These are phyloP conservation scores for Vanrija sp. DNA, from an alignment of 1,284 basidiomycete genomes.

Conservation along the genomic window DNA sequence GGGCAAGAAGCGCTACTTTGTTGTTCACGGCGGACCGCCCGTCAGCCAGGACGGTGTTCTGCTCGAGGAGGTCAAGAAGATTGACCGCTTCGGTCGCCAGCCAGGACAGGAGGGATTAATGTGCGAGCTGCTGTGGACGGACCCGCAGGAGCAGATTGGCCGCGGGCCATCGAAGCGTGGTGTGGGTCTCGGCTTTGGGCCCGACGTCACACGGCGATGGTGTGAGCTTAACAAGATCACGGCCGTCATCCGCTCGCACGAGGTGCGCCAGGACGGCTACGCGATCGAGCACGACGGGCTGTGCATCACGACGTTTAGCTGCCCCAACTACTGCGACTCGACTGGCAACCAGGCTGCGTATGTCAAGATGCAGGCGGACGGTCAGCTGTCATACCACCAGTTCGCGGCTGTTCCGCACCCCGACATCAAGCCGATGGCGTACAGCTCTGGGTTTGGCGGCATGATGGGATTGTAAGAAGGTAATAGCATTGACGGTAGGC, in stretches of 20 bases:
- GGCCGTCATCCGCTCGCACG: slow-evolving; percentile 90
- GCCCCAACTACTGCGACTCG: slow-evolving; percentile 50
- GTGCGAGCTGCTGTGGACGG: slow-evolving; percentile 87
- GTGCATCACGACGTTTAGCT: slow-evolving; percentile 50
- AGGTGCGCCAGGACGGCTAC: slow-evolving; percentile 78
- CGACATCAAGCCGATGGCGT: slow-evolving; percentile 89
- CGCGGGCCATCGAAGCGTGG: slow-evolving; percentile 95
- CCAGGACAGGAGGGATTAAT: slow-evolving; percentile 94
- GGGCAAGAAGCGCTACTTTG: slow-evolving; percentile 84
- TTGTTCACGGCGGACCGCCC: slow-evolving; percentile 86
- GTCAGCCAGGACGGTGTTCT: slow-evolving; percentile 93
- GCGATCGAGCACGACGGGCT: slow-evolving; percentile 57
- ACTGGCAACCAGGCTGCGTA: slow-evolving; percentile 53
- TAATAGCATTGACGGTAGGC: not conserved
- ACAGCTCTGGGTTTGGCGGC: slow-evolving; percentile 53
- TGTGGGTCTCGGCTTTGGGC: slow-evolving; percentile 92
- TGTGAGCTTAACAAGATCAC: slow-evolving; percentile 82
- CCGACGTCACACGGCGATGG: slow-evolving; percentile 84
- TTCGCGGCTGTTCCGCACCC: slow-evolving; percentile 87
- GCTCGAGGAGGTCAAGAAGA: slow-evolving; percentile 83
- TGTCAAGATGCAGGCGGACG: slow-evolving; percentile 74
- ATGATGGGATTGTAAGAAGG: slow-evolving; percentile 19
- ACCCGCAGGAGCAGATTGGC: slow-evolving; percentile 86
- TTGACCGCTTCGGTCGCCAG: slow-evolving; percentile 81
- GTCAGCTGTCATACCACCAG: slow-evolving; percentile 70